Evolutionary conservation across 306 rosid genomes (phyloP).

Genomic region (Carpinus fangiana): DNA sequence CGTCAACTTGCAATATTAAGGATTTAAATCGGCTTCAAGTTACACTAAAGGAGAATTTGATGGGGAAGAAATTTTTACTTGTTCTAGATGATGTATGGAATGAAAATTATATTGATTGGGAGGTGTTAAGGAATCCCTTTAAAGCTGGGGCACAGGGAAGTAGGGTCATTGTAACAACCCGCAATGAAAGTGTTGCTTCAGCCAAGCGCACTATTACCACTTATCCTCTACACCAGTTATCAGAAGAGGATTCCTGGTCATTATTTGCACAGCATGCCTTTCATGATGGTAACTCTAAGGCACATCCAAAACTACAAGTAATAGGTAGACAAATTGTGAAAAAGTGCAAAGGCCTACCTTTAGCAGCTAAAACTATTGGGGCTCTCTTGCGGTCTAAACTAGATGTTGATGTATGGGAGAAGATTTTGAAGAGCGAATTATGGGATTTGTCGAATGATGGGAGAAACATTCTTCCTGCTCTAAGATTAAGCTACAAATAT

Average conservation of each 20-base stretch:
- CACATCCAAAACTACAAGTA: constrained; percentile 7
- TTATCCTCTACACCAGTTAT: constrained; percentile 7
- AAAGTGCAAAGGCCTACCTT: constrained; percentile 28
- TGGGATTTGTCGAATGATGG: constrained; percentile 22
- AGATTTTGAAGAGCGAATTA: constrained; percentile 1
- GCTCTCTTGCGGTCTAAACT: constrained; percentile 24
- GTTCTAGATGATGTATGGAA: constrained; percentile 39
- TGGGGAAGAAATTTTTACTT: constrained; percentile 18
- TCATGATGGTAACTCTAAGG: background rate
- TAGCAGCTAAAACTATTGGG: constrained; percentile 29
- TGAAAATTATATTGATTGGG: constrained; percentile 23
- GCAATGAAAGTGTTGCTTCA: constrained; percentile 16
- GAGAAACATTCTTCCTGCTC: constrained; percentile 7
- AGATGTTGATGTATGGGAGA: constrained; percentile 12
- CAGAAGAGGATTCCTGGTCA: constrained; percentile 29
- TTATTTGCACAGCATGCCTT: constrained; percentile 29
- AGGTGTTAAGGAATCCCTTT: constrained; percentile 4
- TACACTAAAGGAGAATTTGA: background rate
- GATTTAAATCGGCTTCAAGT: background rate
- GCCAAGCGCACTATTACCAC: background rate
- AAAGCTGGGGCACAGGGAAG: constrained; percentile 10
- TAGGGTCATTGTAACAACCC: constrained; percentile 29
- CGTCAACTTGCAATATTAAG: background rate
- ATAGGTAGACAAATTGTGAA: constrained; percentile 20
- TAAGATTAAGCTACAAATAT: background rate